These are phyloP conservation scores for Rhodomyrtus tomentosa DNA, from an alignment of 345 rosid species.

Conservation along the genomic window DNA sequence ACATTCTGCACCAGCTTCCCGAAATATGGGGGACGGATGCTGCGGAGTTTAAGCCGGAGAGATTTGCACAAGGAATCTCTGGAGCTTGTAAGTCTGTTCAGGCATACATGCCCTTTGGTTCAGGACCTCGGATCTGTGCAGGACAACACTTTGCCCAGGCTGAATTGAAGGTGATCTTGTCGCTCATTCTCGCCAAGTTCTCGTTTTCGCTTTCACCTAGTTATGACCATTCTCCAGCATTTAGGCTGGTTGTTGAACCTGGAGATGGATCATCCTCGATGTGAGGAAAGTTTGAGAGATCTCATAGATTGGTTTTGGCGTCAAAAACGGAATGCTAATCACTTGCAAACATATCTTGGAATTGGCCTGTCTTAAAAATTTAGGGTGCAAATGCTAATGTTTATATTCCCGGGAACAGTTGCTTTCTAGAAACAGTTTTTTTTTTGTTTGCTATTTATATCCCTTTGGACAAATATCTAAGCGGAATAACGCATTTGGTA, in stretches of 20 bases:
- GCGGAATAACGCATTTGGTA: too few relatives aligned
- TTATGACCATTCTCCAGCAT: slow-evolving; percentile 28
- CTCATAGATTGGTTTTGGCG: background rate
- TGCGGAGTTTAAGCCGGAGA: slow-evolving; percentile 23
- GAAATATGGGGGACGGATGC: slow-evolving; percentile 32
- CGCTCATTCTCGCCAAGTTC: slow-evolving; percentile 22
- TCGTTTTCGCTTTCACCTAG: slow-evolving; percentile 21
- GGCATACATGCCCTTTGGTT: slow-evolving; percentile 32
- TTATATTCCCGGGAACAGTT: too few relatives aligned
- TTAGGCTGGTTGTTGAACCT: slow-evolving; percentile 18
- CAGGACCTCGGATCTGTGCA: slow-evolving; percentile 25
- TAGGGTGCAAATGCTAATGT: too few relatives aligned
- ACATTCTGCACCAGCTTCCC: slow-evolving; percentile 15
- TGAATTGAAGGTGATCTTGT: slow-evolving; percentile 27
- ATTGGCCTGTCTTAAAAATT: background rate
- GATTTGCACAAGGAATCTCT: slow-evolving; percentile 26
- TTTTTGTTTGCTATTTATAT: too few relatives aligned
- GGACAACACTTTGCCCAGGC: slow-evolving; percentile 39
- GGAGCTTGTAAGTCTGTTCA: slow-evolving; percentile 28
- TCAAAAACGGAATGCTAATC: background rate
- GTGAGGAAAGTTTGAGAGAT: slow-evolving; percentile 3
- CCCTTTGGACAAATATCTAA: too few relatives aligned
- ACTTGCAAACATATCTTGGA: background rate
- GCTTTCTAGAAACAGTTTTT: too few relatives aligned
- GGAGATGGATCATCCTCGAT: slow-evolving; percentile 7